Evolutionary conservation across 345 rosid species (phyloP).

Genomic region (Dovyalis caffra): DNA sequence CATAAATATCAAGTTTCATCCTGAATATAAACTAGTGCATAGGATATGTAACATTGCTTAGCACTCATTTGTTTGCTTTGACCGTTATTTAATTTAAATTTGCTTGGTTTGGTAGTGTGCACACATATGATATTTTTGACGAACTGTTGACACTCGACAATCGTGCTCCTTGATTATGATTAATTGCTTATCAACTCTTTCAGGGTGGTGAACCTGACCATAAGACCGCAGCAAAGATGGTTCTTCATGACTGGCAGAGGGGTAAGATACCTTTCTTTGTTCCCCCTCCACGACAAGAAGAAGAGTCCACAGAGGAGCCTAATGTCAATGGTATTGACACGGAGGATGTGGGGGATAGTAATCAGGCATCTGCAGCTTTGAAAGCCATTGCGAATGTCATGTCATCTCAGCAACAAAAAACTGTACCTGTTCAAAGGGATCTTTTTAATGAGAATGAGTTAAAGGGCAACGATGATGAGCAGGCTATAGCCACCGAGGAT

Average conservation of each 20-base stretch:
- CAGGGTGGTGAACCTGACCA: conserved; percentile 95
- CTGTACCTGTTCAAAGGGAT: conserved; percentile 77
- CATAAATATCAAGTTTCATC: too few relatives aligned
- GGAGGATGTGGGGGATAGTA: conserved; percentile 48
- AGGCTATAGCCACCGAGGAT: conserved; percentile 3
- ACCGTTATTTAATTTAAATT: too few relatives aligned
- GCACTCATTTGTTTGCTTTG: too few relatives aligned
- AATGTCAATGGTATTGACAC: conserved; percentile 36
- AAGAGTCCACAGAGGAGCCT: conserved; percentile 30
- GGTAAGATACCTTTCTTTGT: conserved; percentile 90
- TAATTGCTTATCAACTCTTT: background rate
- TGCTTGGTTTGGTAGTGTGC: too few relatives aligned
- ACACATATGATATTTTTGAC: too few relatives aligned
- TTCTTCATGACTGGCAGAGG: conserved; percentile 98
- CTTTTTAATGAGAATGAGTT: conserved; percentile 63
- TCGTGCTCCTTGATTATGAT: background rate
- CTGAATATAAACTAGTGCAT: too few relatives aligned
- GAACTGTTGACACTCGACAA: too few relatives aligned
- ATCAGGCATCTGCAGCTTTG: conserved; percentile 60
- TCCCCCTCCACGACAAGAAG: conserved; percentile 59
- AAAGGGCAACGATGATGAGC: conserved; percentile 34
- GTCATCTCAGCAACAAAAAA: conserved; percentile 67
- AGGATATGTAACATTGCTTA: too few relatives aligned
- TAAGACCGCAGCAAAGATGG: conserved; percentile 85
- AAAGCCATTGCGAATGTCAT: conserved; percentile 73